These are phyloP conservation scores for Pseudonectria buxi DNA, from an alignment of 2,329 filamentous ascomycete species.

Conservation along the genomic window DNA sequence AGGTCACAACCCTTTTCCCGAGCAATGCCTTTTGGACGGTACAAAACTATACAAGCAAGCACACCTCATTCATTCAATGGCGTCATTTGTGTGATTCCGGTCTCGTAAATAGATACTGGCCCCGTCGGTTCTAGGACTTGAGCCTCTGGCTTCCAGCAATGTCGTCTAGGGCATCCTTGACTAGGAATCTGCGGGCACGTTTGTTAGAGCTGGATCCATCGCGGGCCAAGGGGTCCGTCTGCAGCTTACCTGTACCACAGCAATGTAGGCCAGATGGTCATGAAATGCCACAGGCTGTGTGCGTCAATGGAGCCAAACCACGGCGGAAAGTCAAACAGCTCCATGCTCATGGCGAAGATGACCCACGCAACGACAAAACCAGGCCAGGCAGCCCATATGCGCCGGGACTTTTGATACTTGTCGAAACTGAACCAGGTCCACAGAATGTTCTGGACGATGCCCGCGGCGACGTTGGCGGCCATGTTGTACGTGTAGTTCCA, in stretches of 20 bases:
- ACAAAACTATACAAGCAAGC: no score
- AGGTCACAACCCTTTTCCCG: no score
- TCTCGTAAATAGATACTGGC: no score
- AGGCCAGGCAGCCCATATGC: conserved; percentile 81
- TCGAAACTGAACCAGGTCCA: conserved; percentile 80
- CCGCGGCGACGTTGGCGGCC: conserved; percentile 82
- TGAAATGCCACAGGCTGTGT: conserved; percentile 91
- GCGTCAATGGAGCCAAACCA: conserved; percentile 78
- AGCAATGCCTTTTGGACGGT: no score
- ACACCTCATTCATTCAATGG: no score
- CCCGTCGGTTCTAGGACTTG: conserved; percentile 47
- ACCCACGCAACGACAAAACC: conserved; percentile 89
- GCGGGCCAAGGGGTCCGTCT: background rate
- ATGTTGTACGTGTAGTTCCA: conserved; percentile 99
- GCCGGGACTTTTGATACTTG: conserved; percentile 64
- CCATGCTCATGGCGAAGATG: conserved; percentile 87
- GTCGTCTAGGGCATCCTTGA: conserved; percentile 80
- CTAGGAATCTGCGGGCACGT: conserved; percentile 59
- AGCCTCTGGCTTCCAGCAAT: conserved; percentile 60
- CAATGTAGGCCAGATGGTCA: conserved; percentile 79
- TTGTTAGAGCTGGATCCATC: conserved; percentile 20
- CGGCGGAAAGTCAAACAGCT: conserved; percentile 89
- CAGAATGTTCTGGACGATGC: conserved; percentile 70
- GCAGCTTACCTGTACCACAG: conserved; percentile 88
- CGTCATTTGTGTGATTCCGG: no score